Conservation (phyloP, 345 rosid genomes). For the Eucalyptus cladocalyx region DNA sequence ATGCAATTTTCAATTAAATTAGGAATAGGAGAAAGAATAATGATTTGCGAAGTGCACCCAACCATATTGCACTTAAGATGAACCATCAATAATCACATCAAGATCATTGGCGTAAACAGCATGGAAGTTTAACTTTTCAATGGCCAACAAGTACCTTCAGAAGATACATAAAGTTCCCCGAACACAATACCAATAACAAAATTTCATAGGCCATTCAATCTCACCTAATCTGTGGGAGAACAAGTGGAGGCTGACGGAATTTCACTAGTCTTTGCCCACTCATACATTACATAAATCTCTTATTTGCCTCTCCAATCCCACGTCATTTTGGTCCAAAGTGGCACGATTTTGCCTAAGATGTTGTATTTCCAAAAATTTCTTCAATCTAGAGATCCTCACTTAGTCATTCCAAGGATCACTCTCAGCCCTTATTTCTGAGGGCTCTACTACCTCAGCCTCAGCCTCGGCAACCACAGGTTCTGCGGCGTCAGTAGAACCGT, state of each 20-base stretch:
- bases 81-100: not conserved
- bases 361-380: not conserved
- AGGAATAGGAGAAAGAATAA: not conserved
- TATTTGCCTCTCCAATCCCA: not conserved
- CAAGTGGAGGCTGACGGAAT: not conserved
- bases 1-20: not conserved
- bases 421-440: slow-evolving; percentile 84
- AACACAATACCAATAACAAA: not conserved
- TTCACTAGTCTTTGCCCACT: not conserved
- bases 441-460: slow-evolving; percentile 69
- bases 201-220: not conserved
- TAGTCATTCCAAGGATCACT: slow-evolving; percentile 84
- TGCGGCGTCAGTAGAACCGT: slow-evolving; percentile 2
- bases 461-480: slow-evolving; percentile 18
- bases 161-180: not conserved
- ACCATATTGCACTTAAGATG: not conserved
- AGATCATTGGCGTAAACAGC: not conserved
- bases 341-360: not conserved
- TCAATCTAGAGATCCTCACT: not conserved
- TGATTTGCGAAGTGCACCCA: not conserved
- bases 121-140: not conserved
- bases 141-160: not conserved
- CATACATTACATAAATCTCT: not conserved
- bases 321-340: not conserved
- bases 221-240: not conserved